Evolutionary conservation across 306 rosid genomes (phyloP), one percentile per base, ranked within the genome.

Genomic region (Purshia tridentata): DNA sequence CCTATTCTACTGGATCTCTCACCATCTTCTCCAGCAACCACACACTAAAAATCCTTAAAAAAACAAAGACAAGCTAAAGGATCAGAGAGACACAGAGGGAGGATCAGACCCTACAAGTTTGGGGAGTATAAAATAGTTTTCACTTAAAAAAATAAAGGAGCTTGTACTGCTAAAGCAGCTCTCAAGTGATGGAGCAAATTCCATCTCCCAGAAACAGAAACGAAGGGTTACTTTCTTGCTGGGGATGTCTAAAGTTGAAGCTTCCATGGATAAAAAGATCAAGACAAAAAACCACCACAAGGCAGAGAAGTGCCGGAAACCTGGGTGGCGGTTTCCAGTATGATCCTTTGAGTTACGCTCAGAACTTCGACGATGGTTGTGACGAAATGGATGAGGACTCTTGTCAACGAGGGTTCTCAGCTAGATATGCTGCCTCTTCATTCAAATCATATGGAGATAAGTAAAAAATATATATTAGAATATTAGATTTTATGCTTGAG

Each of bases 281-380:
- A 20, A 59, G 72, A 58, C 22, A 46, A 11, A 16, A 51, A 42
- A 60, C 22, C 47, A 37, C 19, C 39, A 6, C 19, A 54, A 44
- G 50, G 81, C 76, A 55, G 40, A 48, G 64, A 29, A 54, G 68
- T 71, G 47, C 64, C 29, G 58, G 70, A 79, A 73, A 81, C 65
- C 63, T 22, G 35, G 45, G 65, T 16, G 84, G 82, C 42, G 79
- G 88, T 5, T 92, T 86, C 60, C 67, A 78, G 40, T 92, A 88
- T 73, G 97, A 89, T 77, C 86, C 90, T 63, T 16, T 80, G 69
- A 89, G 97, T 88, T 89, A 92, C 66, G 85, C 96, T 29, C 89
- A 86, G 60, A 92, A 92, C 64, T 92, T 92, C 39, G 96, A 89
- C 16, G 93, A 89, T 1, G 93, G 97, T 15, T 78, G 73, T 51